Percentiles rank a stretch among this genome's conserved stretches.
Conservation (phyloP, 1,139 yeast genomes). For the Yamadazyma dendronema region DNA sequence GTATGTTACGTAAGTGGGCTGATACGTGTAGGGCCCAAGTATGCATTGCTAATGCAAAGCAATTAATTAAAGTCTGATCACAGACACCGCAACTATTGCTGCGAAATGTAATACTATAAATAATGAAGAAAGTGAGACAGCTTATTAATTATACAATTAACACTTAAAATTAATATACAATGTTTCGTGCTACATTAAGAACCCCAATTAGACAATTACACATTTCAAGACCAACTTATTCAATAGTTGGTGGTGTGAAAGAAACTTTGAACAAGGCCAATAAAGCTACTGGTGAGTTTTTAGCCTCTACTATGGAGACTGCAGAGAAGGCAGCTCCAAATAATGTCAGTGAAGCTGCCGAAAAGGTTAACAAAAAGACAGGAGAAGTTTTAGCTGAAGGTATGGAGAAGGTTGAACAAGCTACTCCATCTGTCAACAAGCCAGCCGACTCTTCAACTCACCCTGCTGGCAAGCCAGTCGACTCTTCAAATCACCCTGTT, state of each 20-base stretch:
- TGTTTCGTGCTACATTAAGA: constrained; percentile 14
- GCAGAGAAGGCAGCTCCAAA: constrained; percentile 27
- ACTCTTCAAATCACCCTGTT: constrained; percentile 15
- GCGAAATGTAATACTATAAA: neutral
- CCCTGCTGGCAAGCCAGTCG: constrained; percentile 14
- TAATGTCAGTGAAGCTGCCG: constrained; percentile 15
- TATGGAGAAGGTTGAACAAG: constrained; percentile 22
- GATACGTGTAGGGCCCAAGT: neutral
- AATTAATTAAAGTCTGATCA: constrained; percentile 4
- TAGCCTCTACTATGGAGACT: constrained; percentile 34
- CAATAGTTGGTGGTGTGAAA: constrained; percentile 36
- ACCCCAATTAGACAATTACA: constrained; percentile 10
- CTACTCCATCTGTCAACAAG: constrained; percentile 5
- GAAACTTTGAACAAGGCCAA: constrained; percentile 34
- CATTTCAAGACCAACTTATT: constrained; percentile 14
- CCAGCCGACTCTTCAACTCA: constrained; percentile 13
- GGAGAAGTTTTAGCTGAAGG: constrained; percentile 35
- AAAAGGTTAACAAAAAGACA: constrained; percentile 24
- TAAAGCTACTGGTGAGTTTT: constrained; percentile 33
- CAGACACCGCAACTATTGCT: constrained; percentile 7
- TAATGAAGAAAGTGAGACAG: neutral
- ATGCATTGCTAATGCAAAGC: constrained; percentile 1
- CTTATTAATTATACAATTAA: constrained; percentile 1
- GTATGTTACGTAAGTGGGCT: neutral
- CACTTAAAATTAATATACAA: no score